Evolutionary conservation across 768 basidiomycete species (phyloP).

Genomic region (Psilocybe cubensis): DNA sequence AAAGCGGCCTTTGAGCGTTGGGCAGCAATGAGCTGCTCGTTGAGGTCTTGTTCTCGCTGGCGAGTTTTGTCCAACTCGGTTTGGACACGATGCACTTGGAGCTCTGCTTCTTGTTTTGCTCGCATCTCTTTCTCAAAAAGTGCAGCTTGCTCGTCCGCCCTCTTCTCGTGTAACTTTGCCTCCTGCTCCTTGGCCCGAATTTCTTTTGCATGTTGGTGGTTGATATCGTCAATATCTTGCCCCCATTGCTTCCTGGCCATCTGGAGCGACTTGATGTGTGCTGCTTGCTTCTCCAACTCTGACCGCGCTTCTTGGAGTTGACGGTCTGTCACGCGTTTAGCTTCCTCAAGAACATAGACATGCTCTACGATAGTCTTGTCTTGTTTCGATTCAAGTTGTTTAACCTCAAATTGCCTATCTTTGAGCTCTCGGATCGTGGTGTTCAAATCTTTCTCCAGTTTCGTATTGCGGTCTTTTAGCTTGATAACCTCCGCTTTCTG

Average conservation of each 20-base stretch:
- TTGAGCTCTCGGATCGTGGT: slow-evolving; percentile 82
- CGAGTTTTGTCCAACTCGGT: slow-evolving; percentile 59
- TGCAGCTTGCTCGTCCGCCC: slow-evolving; percentile 53
- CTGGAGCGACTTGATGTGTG: slow-evolving; percentile 86
- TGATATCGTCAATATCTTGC: slow-evolving; percentile 83
- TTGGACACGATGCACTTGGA: slow-evolving; percentile 61
- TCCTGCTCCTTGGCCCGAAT: slow-evolving; percentile 73
- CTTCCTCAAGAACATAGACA: slow-evolving; percentile 94
- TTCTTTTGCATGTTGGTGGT: slow-evolving; percentile 73
- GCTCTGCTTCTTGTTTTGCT: slow-evolving; percentile 66
- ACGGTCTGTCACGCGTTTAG: slow-evolving; percentile 91
- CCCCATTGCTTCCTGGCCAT: slow-evolving; percentile 75
- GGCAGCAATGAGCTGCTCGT: slow-evolving; percentile 52
- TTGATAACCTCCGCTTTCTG: slow-evolving; percentile 74
- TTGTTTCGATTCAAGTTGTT: slow-evolving; percentile 82
- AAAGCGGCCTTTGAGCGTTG: slow-evolving; percentile 68
- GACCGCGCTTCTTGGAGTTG: slow-evolving; percentile 82
- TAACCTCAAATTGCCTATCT: slow-evolving; percentile 83
- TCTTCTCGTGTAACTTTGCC: slow-evolving; percentile 62
- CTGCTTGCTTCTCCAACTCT: slow-evolving; percentile 74
- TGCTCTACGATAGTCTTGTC: slow-evolving; percentile 99
- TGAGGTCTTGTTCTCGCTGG: slow-evolving; percentile 59
- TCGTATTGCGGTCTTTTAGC: slow-evolving; percentile 68
- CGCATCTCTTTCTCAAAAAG: slow-evolving; percentile 72
- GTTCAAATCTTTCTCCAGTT: slow-evolving; percentile 80